Conservation (phyloP, 108 stramenopile genomes). For the Thalassiosira profunda region DNA sequence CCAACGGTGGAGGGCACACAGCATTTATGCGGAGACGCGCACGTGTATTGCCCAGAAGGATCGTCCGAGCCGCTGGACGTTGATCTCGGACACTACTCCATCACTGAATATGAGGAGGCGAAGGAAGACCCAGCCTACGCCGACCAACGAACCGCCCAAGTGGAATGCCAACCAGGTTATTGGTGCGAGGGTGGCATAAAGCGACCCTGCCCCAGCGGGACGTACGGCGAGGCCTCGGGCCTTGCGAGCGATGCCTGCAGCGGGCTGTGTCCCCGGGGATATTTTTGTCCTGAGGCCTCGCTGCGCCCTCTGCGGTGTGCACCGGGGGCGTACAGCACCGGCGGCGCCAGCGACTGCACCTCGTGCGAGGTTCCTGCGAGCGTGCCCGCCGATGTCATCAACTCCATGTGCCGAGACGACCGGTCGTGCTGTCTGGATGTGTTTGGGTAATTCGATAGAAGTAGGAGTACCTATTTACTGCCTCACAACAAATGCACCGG, state of each 20-base stretch:
- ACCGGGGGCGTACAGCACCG: conserved; percentile 44
- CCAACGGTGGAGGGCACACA: conserved; percentile 29
- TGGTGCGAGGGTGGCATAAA: conserved; percentile 24
- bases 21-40: conserved; percentile 23
- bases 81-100: conserved; percentile 41
- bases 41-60: conserved; percentile 30
- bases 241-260: conserved; percentile 12
- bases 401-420: conserved; percentile 39
- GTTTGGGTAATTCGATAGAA: conserved; percentile 20
- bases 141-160: conserved; percentile 23
- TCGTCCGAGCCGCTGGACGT: conserved; percentile 25
- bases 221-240: conserved; percentile 19
- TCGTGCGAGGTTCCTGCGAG: conserved; percentile 42
- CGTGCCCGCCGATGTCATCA: conserved; percentile 27
- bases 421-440: conserved; percentile 41
- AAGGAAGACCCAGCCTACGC: conserved; percentile 15
- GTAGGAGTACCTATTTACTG: too few relatives aligned
- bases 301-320: conserved; percentile 30
- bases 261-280: conserved; percentile 30
- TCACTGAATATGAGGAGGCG: conserved; percentile 9
- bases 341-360: conserved; percentile 40
- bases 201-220: conserved; percentile 22
- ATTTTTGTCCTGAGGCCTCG: conserved; percentile 41
- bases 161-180: conserved; percentile 24
- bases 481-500: too few relatives aligned